These are phyloP conservation scores for Tuber calosporum DNA, from an alignment of 495 filamentous ascomycete species.

Conservation along the genomic window DNA sequence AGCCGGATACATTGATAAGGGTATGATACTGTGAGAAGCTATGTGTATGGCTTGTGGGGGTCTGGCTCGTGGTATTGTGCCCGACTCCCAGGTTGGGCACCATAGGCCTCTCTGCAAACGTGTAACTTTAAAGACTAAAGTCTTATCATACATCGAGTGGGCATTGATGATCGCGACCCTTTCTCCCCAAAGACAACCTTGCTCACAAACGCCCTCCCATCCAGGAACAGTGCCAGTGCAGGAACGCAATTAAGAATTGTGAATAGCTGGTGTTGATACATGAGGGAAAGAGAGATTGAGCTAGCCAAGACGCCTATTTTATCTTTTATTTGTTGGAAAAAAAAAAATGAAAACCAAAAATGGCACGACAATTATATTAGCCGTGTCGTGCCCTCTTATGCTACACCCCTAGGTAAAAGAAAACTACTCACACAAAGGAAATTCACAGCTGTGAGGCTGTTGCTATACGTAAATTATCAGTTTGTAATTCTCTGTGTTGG, in stretches of 20 bases:
- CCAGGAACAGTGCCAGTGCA: neutral
- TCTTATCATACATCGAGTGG: neutral
- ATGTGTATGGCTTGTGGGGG: neutral
- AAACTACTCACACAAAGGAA: neutral
- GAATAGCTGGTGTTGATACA: neutral
- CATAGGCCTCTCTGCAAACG: neutral
- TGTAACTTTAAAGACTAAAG: neutral
- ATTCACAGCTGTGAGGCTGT: neutral
- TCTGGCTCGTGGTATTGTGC: neutral
- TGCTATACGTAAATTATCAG: neutral
- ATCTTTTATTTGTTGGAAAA: neutral
- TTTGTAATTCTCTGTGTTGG: neutral
- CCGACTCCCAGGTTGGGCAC: neutral
- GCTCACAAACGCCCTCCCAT: neutral
- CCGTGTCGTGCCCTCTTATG: neutral
- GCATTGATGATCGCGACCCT: neutral
- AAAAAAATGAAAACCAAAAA: neutral
- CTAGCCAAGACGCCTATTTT: neutral
- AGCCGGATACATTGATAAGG: neutral
- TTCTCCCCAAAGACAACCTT: slow-evolving; percentile 4
- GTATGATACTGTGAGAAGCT: too few relatives aligned
- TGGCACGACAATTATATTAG: neutral
- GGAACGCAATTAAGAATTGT: neutral
- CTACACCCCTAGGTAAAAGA: neutral
- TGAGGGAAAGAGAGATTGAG: neutral